Base-by-base conservation (phyloP, 169 alveolate species). In the Eimeria tenella region DNA sequence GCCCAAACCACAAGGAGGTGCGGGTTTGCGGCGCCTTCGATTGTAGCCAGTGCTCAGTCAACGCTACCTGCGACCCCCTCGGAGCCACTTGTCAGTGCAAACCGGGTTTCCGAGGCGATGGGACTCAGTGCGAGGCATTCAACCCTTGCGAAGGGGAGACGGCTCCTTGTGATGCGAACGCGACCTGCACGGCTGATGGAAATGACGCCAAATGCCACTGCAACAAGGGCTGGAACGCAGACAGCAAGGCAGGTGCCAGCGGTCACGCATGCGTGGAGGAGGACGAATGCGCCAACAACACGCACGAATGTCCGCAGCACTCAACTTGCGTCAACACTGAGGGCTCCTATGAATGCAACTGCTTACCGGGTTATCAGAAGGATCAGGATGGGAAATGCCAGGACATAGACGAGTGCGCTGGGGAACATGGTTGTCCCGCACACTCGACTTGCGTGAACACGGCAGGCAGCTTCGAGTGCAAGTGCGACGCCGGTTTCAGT, bases 361-460 rank as follows among this genome's bases (percentile, higher is more conserved):
- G 97, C 52, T 19, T 31, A 7, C 68, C 62, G 1, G 95, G 95
- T 1, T 93, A 56, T 65, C 23, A 1, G 13, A 56, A 77, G 73
- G 50, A 95, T 74, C 90, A 86, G 31, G 49, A 90, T 82, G 94
- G 91, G 21, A 25, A 53, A 15, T 95, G 96, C 21, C 87, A 60
- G 17, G 97, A 95, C 90, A 70, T 95, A 71, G 92, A 95, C 71
- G 97, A 95, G 50, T 95, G 97, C 91, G 90, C 93, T 1, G 86
- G 81, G 4, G 49, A 82, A 25, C 70, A 92, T 53, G 10, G 23
- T 5, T 82, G 92, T 79, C 74, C 74, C 21, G 83, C 31, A 15
- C 52, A 68, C 68, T 50, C 95, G 21, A 25, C 86, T 5, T 96
- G 97, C 50, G 93, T 86, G 17, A 96, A 96, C 86, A 96, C 96